Conservation (phyloP, 805 yeast genomes). For the Starmerella stigmatis region DNA sequence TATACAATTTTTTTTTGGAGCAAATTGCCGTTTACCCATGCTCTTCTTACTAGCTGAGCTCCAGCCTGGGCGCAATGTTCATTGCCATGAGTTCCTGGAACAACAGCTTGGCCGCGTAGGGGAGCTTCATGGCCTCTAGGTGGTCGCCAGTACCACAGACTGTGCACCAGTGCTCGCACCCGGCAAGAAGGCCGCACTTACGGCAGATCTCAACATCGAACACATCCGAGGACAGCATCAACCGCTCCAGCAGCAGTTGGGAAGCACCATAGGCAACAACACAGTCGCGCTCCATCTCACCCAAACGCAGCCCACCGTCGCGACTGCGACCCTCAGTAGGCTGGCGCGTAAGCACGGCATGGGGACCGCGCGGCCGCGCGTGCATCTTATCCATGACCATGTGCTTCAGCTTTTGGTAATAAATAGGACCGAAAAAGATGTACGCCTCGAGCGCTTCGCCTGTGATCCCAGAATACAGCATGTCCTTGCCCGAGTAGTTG, state of each 20-base stretch:
- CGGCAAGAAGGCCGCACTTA: constrained; percentile 83
- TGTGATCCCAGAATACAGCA: constrained; percentile 93
- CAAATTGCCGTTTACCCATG: no score
- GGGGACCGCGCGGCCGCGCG: constrained; percentile 98
- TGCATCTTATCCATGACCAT: constrained; percentile 99
- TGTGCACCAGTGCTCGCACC: constrained; percentile 97
- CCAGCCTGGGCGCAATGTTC: constrained; percentile 96
- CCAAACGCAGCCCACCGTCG: constrained; percentile 97
- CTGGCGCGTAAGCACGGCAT: constrained; percentile 95
- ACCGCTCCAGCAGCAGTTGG: constrained; percentile 80
- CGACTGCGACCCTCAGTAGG: constrained; percentile 98
- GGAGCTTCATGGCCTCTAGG: constrained; percentile 88
- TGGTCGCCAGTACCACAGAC: constrained; percentile 81
- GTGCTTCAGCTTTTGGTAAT: constrained; percentile 95
- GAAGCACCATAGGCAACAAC: constrained; percentile 99
- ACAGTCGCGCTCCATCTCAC: constrained; percentile 99
- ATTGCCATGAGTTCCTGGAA: constrained; percentile 97
- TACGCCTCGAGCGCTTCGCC: constrained; percentile 97
- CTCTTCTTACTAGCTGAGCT: constrained; percentile 40
- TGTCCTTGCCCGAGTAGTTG: constrained; percentile 92
- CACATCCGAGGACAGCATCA: constrained; percentile 95
- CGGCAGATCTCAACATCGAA: constrained; percentile 94
- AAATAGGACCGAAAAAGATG: constrained; percentile 96
- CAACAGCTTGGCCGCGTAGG: constrained; percentile 94
- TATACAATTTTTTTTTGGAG: neutral